Conservation (phyloP, 305 asterid genomes). For the Fraxinus baroniana region DNA sequence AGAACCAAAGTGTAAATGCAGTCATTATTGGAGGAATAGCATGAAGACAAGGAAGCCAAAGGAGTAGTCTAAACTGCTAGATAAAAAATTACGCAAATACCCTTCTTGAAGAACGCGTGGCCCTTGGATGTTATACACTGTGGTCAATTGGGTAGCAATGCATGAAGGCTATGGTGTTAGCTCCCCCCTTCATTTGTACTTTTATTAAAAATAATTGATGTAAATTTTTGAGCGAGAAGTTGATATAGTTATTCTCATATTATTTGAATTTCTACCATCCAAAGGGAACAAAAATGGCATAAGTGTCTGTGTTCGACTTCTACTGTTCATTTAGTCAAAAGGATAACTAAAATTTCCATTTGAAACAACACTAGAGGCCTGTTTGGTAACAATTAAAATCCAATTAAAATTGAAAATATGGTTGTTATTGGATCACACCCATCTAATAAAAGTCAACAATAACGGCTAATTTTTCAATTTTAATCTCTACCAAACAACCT, state of each 20-base stretch:
- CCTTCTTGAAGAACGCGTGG: neutral
- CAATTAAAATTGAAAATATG: too few relatives aligned
- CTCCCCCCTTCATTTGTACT: neutral
- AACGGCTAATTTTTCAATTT: too few relatives aligned
- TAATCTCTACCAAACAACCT: too few relatives aligned
- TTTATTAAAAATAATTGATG: neutral
- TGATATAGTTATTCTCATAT: neutral
- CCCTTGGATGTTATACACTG: neutral
- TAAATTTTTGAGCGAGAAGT: neutral
- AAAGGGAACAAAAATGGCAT: neutral
- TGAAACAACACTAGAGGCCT: neutral
- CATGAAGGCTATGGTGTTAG: neutral
- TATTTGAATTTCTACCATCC: neutral
- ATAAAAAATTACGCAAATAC: neutral
- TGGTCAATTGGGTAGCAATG: neutral
- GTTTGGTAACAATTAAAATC: too few relatives aligned
- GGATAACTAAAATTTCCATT: neutral
- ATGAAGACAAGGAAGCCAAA: neutral
- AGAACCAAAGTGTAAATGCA: neutral
- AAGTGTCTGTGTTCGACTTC: neutral
- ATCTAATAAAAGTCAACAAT: too few relatives aligned
- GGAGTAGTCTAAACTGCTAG: neutral
- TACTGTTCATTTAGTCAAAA: neutral
- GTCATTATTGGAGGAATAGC: neutral
- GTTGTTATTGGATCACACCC: too few relatives aligned